Evolutionary conservation across 805 yeast species (phyloP), one percentile per base, ranked within the genome.

Genomic region (Tetrapisispora nanseiensis): DNA sequence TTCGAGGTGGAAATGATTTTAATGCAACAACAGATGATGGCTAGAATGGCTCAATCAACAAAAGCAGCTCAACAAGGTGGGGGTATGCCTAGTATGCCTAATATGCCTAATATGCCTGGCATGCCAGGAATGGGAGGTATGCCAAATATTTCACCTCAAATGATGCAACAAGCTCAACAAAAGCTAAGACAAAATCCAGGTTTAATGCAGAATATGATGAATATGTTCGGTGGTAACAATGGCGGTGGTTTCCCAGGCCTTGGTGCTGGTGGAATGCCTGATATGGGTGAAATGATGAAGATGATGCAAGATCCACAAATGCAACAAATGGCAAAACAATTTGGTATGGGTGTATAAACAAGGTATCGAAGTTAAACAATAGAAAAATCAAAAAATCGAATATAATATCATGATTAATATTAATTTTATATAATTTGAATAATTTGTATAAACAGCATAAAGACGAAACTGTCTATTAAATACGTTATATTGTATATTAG

Each of bases 11-110:
- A 90, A 61, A 86, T 87, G 75, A 85, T 90, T 26, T 69, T 90
- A 48, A 82, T 80, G 67, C 97, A 92, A 66, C 95, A 85, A 62
- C 77, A 83, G 62, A 83, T 86, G 82, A 87, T 92, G 95, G 86
- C 95, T 0, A 72, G 80, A 41, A 85, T 90, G 92, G 96, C 95
- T 2, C 82, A 81, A 60, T 77, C 75, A 51, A 76, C 78, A 32
- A 67, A 67, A 50, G 71, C 78, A 15, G 56, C 58, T 3, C 45
- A 41, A 34, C 71, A 72, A 66, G 74, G 68, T 39, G 60, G 56
- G 21, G 49, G 62, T 41, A n/a, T n/a, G n/a, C n/a, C n/a, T n/a
- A 52, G 59, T 65, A 41, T 36, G 37, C 58, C 70, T 60, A 76
- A 68, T n/a, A 67, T 68, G 70, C 77, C 79, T 43, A 78, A 76